Conservation (phyloP, 306 rosid species). For the Sicyos edulis region DNA sequence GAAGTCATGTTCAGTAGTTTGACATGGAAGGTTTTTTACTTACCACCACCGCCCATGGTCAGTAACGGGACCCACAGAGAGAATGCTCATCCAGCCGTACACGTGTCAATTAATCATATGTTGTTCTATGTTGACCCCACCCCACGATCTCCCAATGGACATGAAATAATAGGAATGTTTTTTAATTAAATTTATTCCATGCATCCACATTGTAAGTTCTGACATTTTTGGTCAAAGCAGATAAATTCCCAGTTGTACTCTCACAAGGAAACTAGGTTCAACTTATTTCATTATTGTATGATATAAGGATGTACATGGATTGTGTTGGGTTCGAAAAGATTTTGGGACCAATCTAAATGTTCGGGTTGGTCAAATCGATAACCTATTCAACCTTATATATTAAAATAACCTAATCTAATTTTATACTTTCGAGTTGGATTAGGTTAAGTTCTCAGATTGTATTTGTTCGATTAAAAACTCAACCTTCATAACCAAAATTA, state of each 20-base stretch:
- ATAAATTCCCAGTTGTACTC: neutral
- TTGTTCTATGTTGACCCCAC: neutral
- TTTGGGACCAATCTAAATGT: too few relatives aligned
- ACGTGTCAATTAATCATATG: neutral
- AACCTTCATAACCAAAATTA: too few relatives aligned
- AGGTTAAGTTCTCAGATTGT: too few relatives aligned
- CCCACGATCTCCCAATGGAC: neutral
- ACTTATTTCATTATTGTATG: too few relatives aligned
- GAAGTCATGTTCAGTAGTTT: neutral
- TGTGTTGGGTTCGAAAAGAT: too few relatives aligned
- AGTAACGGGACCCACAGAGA: neutral
- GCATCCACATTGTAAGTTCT: constrained; percentile 5
- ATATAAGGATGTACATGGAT: too few relatives aligned
- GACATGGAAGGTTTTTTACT: neutral
- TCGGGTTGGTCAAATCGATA: too few relatives aligned
- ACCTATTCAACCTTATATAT: too few relatives aligned
- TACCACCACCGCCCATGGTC: neutral
- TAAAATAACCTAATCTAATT: too few relatives aligned
- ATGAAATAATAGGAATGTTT: neutral
- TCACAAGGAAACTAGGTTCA: neutral
- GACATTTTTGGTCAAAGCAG: constrained; percentile 12
- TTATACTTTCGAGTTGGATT: too few relatives aligned
- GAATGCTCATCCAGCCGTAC: neutral
- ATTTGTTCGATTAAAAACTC: too few relatives aligned
- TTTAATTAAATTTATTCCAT: neutral